A percentile compares a stretch with the other conserved stretches of the same genome.
phyloP scores from a whole-genome alignment of 2,329 filamentous ascomycete genomes.

The Diaporthe nobilis region DNA sequence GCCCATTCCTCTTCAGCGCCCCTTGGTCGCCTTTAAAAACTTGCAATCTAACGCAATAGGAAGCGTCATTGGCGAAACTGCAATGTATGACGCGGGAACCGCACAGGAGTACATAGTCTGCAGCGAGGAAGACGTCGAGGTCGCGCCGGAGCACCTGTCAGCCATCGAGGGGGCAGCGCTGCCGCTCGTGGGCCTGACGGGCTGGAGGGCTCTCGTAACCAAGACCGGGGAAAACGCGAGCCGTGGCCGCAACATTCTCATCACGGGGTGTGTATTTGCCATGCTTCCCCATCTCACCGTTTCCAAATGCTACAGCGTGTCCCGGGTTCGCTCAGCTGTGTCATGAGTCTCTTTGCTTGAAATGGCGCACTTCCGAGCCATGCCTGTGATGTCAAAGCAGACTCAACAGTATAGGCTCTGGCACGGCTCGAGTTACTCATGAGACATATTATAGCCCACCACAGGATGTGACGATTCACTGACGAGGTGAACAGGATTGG shows the following conservation, averaged over 20 bases:
- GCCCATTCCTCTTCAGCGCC: background rate
- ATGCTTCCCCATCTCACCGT: background rate
- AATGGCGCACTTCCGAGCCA: background rate
- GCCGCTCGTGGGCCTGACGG: constrained; percentile 88
- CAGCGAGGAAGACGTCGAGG: constrained; percentile 80
- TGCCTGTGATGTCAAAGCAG: background rate
- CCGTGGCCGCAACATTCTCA: constrained; percentile 79
- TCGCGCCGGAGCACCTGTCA: constrained; percentile 79
- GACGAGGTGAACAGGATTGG: constrained; percentile 70
- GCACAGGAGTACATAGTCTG: constrained; percentile 81
- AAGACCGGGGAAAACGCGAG: constrained; percentile 76
- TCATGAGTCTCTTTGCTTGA: background rate
- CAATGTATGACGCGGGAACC: constrained; percentile 75
- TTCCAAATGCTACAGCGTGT: background rate
- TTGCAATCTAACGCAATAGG: background rate
- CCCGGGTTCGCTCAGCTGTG: background rate
- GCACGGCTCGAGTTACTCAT: background rate
- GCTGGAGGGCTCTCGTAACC: constrained; percentile 86
- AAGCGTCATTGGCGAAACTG: constrained; percentile 78
- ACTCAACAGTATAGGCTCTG: background rate
- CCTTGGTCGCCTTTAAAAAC: background rate
- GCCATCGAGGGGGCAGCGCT: constrained; percentile 85
- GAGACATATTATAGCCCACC: no score
- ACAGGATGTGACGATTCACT: background rate
- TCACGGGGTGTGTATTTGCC: constrained; percentile 73